Evolutionary conservation across 1,284 basidiomycete genomes (phyloP).

Genomic region (Leccinum huronense): DNA sequence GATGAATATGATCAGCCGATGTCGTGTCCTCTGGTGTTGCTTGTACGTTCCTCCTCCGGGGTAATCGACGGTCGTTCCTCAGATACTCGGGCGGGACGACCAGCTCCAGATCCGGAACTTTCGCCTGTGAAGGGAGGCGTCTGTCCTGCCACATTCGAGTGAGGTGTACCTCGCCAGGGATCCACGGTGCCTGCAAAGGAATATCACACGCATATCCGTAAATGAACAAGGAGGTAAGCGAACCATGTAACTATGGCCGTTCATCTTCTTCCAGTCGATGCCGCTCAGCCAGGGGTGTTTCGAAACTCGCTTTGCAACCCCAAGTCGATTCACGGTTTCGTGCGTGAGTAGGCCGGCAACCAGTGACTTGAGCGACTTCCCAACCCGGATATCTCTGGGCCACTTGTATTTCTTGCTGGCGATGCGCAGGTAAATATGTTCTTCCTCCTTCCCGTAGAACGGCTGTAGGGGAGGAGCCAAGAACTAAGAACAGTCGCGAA

Average conservation of each 20-base stretch:
- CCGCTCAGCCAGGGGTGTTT: slow-evolving; percentile 41
- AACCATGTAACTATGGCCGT: slow-evolving; percentile 42
- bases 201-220: slow-evolving; percentile 8
- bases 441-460: slow-evolving; percentile 34
- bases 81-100: slow-evolving; percentile 21
- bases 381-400: slow-evolving; percentile 36
- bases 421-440: slow-evolving; percentile 26
- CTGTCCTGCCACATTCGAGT: slow-evolving; percentile 29
- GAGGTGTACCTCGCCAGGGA: slow-evolving; percentile 25
- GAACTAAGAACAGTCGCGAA: background rate
- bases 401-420: slow-evolving; percentile 35
- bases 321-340: slow-evolving; percentile 41
- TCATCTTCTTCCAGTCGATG: slow-evolving; percentile 47
- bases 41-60: slow-evolving; percentile 20
- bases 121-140: slow-evolving; percentile 22
- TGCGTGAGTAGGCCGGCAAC: slow-evolving; percentile 41
- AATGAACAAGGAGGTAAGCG: slow-evolving; percentile 22
- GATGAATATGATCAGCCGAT: background rate
- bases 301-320: slow-evolving; percentile 36
- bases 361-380: slow-evolving; percentile 41
- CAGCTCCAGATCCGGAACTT: slow-evolving; percentile 26
- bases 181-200: slow-evolving; percentile 32
- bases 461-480: slow-evolving; percentile 29
- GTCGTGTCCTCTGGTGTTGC: background rate
- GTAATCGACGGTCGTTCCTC: slow-evolving; percentile 38